Evolutionary conservation across 768 basidiomycete species (phyloP), one percentile per base, ranked within the genome.

Genomic region (Kondoa subrosea): DNA sequence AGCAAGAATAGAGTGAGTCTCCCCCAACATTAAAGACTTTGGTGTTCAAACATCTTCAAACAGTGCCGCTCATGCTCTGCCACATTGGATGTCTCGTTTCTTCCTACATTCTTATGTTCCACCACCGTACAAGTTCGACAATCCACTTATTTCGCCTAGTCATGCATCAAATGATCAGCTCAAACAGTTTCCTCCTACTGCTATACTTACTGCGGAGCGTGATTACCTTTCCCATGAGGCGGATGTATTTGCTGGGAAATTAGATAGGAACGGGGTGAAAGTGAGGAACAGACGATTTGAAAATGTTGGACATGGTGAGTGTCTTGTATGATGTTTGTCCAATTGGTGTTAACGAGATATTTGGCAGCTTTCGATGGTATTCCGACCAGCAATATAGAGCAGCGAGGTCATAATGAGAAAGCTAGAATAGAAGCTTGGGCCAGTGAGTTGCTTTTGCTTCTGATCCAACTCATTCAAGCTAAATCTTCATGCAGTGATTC

Each of bases 191-290:
- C 70, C 71, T 21, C 34, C 58, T 4, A 71, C 68, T 17, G 64
- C 64, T 34, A 65, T 72, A 17, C n/a, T 72, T 27, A 72, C 71
- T 26, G 71, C 71, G n/a, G 66, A 34, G 15, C 64, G 69, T 16
- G 71, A 72, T 64, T 69, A 71, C 50, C 68, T 72, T 12, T 68
- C 68, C 15, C 17, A 66, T 16, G 72, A 72, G 59, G 72, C 60
- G 17, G 68, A 72, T 31, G 68, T 65, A 25, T 71, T 71, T 56
- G 67, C 57, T n/a, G 33, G 34, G n/a, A 56, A 31, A 16, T 64
- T 72, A 15, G 30, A 66, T 25, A 31, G 56, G 26, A 25, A 32
- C 12, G 71, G 68, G 2, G 71, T 72, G 12, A n/a, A 29, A 12
- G 72, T 72, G 57, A 50, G 14, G 32, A 40, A 66, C 50, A 64